Conservation (phyloP, 2,329 filamentous ascomycete species). For the Fusarium siculi region DNA sequence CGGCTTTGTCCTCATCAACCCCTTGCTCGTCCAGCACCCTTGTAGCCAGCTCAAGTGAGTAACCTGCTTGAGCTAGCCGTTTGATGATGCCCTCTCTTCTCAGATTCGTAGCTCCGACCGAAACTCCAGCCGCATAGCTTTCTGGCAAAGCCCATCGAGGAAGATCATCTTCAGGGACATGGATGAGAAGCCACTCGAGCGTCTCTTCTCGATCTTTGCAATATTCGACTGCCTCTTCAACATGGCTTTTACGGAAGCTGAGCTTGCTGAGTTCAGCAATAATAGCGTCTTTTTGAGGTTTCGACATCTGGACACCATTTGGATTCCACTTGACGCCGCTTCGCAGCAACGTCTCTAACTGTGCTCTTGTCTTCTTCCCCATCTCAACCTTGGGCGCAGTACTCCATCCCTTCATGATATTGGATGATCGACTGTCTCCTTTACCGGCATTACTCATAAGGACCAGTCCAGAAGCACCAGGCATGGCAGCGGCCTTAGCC, state of each 20-base stretch:
- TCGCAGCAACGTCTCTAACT: slow-evolving; percentile 83
- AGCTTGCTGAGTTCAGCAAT: slow-evolving; percentile 80
- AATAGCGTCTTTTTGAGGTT: slow-evolving; percentile 66
- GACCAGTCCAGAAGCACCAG: slow-evolving; percentile 66
- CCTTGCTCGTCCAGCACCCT: slow-evolving; percentile 76
- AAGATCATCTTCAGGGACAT: slow-evolving; percentile 97
- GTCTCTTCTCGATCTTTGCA: slow-evolving; percentile 94
- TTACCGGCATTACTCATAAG: slow-evolving; percentile 59
- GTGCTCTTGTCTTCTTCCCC: slow-evolving; percentile 80
- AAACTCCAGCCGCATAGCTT: slow-evolving; percentile 89
- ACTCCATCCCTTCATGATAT: slow-evolving; percentile 79
- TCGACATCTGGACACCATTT: slow-evolving; percentile 73
- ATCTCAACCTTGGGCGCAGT: slow-evolving; percentile 92
- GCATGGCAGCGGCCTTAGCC: slow-evolving; percentile 74
- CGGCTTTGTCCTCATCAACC: slow-evolving; percentile 80
- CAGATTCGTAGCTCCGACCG: slow-evolving; percentile 83
- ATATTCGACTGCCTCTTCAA: slow-evolving; percentile 85
- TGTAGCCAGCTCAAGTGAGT: slow-evolving; percentile 84
- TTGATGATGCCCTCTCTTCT: slow-evolving; percentile 85
- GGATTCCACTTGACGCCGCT: slow-evolving; percentile 89
- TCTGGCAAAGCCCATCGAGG: slow-evolving; percentile 92
- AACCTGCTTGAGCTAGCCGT: slow-evolving; percentile 83
- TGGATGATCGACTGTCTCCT: slow-evolving; percentile 49
- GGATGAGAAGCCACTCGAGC: slow-evolving; percentile 94
- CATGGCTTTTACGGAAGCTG: slow-evolving; percentile 89